These are phyloP conservation scores for Eucalyptus pauciflora DNA, from an alignment of 345 rosid genomes.

Conservation along the genomic window DNA sequence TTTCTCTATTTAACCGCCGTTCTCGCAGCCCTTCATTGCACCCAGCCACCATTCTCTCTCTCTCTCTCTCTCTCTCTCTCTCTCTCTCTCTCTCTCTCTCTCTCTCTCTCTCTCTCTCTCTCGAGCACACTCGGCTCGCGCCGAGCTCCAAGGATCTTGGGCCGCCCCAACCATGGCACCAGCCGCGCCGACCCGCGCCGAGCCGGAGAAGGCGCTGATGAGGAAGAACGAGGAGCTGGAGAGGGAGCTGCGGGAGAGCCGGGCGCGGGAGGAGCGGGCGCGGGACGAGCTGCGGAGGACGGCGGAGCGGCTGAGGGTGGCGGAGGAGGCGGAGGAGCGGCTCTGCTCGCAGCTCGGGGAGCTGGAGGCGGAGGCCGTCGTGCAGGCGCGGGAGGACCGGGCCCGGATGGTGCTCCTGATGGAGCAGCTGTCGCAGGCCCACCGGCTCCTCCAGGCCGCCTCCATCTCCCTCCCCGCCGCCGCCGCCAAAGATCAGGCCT, in stretches of 20 bases:
- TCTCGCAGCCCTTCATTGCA: neutral
- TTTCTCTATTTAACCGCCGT: neutral
- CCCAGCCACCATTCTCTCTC: neutral
- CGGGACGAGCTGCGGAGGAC: conserved; percentile 35
- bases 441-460: neutral
- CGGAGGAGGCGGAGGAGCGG: conserved; percentile 82
- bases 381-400: conserved; percentile 57
- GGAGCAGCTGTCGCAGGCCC: conserved; percentile 49
- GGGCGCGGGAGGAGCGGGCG: conserved; percentile 37
- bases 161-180: neutral
- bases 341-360: conserved; percentile 82
- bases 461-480: neutral
- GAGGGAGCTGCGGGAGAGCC: conserved; percentile 30
- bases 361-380: conserved; percentile 74
- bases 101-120: neutral
- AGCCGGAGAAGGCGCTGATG: conserved; percentile 16
- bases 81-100: neutral
- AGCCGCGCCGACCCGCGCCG: neutral
- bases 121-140: neutral
- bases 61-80: neutral
- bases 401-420: conserved; percentile 50
- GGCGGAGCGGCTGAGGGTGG: conserved; percentile 44
- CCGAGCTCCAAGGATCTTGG: neutral
- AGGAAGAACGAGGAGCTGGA: conserved; percentile 58
- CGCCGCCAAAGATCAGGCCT: neutral